phyloP scores from a whole-genome alignment of 2,329 filamentous ascomycete genomes.

The Penicillium sumatraense region DNA sequence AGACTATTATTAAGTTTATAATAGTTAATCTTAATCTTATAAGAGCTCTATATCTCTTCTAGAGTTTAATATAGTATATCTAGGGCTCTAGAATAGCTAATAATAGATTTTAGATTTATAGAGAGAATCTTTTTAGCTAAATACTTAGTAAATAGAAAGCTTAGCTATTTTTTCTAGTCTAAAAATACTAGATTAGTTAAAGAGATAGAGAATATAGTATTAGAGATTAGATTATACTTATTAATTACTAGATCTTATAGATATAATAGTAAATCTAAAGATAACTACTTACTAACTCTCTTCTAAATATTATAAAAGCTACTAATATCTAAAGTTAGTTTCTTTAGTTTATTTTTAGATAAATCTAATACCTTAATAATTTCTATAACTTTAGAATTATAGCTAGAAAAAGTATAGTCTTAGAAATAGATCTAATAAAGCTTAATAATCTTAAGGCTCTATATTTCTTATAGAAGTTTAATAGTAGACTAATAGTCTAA shows the following conservation, averaged over 20 bases:
- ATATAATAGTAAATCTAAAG: neutral
- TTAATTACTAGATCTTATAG: neutral
- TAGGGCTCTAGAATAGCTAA: neutral
- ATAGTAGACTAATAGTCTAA: constrained; percentile 1
- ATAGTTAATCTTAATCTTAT: neutral
- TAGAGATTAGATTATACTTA: neutral
- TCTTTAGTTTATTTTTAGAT: neutral
- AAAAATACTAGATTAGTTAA: neutral
- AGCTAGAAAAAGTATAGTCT: neutral
- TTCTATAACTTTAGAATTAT: neutral
- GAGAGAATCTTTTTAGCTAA: neutral
- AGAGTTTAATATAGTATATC: neutral
- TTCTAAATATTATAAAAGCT: neutral
- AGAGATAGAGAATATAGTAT: neutral
- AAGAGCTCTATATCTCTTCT: neutral
- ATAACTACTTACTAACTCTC: neutral
- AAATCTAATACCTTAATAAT: neutral
- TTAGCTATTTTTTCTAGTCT: neutral
- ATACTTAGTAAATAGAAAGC: neutral
- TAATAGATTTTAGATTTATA: neutral
- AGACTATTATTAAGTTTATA: neutral
- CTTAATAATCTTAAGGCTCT: neutral
- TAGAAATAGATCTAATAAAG: neutral
- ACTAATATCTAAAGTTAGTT: neutral
- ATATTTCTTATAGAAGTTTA: neutral